phyloP scores from a whole-genome alignment of 306 rosid genomes.

The Cicer judaicum region DNA sequence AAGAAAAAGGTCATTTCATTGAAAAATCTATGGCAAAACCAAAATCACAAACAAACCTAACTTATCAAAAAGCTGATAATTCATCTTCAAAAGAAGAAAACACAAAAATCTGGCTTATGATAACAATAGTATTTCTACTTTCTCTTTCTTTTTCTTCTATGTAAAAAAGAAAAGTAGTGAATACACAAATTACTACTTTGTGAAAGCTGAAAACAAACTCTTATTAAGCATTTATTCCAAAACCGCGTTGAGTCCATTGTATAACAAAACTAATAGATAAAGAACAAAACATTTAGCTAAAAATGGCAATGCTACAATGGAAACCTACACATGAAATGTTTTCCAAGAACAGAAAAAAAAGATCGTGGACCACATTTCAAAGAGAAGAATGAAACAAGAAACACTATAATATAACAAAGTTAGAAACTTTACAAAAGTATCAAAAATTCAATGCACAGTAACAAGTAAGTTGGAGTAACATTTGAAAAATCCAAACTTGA shows the following conservation, averaged over 20 bases:
- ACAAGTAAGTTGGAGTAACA: not conserved
- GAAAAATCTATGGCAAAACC: slow-evolving; percentile 32
- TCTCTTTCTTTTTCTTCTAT: not conserved
- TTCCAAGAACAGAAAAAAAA: not conserved
- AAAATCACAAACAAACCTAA: slow-evolving; percentile 15
- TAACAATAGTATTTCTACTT: not conserved
- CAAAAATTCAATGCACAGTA: not conserved
- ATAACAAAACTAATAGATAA: not conserved
- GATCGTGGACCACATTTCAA: slow-evolving; percentile 32
- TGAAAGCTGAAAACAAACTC: slow-evolving; percentile 6
- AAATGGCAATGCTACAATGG: slow-evolving; percentile 27
- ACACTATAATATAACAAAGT: slow-evolving; percentile 1
- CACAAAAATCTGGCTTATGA: not conserved
- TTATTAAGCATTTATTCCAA: not conserved
- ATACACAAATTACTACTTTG: not conserved
- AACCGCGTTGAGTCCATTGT: not conserved
- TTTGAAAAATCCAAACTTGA: not conserved
- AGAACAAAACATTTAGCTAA: not conserved
- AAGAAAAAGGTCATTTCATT: slow-evolving; percentile 22
- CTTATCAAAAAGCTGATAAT: slow-evolving; percentile 13
- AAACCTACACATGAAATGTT: slow-evolving; percentile 12
- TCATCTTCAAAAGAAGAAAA: slow-evolving; percentile 17
- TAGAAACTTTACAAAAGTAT: slow-evolving; percentile 12
- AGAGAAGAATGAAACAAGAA: slow-evolving; percentile 19
- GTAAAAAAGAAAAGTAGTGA: too few relatives aligned